Evolutionary conservation across 805 yeast species (phyloP), one percentile per base, ranked within the genome.

Genomic region (Tetrapisispora taiwanensis): DNA sequence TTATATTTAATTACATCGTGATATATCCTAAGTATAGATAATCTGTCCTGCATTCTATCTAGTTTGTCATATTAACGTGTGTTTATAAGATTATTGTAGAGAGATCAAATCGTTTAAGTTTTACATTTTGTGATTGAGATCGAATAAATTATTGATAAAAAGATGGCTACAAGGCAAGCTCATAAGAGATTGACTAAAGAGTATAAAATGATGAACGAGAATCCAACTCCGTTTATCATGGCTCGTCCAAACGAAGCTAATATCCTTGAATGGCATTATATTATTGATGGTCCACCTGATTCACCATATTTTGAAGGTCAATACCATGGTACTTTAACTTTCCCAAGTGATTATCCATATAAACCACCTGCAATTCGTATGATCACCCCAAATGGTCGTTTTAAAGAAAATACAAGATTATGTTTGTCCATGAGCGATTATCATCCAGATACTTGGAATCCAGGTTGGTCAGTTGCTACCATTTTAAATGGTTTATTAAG

Each of bases 381-480:
- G 84, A 68, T 79, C 38, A 89, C 97, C 0, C 96, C 97, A 5
- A 84, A 81, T 54, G 97, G 96, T 4, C 71, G 95, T 41, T 89
- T 89, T 60, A 76, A 79, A 46, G 75, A 87, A 45, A 85, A 85
- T 60, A 79, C 87, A 3, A 69, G 95, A 40, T 71, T 89, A 24
- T 89, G 97, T 65, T 69, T 89, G 40, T 79, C 89, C n/a, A 88
- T 89, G 82, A 81, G 94, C 55, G 97, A 89, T 65, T 89, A 78
- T 62, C 97, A 89, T 55, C 96, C 95, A 3, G 92, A 88, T 61
- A 69, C 83, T 1, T 89, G 97, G 97, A 88, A 89, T 62, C 97
- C 97, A 1, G 87, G 95, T 7, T 89, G 97, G 97, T 79, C 88
- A 37, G 96, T 89, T 22, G 71, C 86, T 30, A 88, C 97, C 0